A percentile compares a stretch with the other conserved stretches of the same genome.
Evolutionary conservation across 1,284 basidiomycete species (phyloP).

Genomic region (Fomitopsis schrenkii): DNA sequence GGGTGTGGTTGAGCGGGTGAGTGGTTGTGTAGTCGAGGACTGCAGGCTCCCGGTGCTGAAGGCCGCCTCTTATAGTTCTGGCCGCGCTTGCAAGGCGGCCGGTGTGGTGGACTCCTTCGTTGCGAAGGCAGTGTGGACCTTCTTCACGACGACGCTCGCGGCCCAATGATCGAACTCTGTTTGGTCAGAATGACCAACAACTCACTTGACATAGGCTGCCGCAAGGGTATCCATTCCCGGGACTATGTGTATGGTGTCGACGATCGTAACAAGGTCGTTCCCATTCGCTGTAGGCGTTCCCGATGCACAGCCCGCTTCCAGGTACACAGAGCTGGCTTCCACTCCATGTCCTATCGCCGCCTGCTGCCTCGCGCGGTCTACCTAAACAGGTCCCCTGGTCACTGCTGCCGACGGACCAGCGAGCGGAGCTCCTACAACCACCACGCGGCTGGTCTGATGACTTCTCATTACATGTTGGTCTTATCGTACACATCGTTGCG

Average conservation of each 20-base stretch:
- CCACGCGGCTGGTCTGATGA: not conserved
- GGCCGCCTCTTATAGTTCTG: not conserved
- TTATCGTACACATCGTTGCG: not conserved
- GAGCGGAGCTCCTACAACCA: not conserved
- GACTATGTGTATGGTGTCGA: not conserved
- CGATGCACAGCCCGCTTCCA: not conserved
- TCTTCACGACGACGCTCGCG: too few species aligned
- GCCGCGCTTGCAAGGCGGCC: not conserved
- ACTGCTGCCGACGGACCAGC: not conserved
- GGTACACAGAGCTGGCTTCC: not conserved
- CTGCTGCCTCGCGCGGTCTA: not conserved
- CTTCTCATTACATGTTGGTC: too few species aligned
- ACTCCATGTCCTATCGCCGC: not conserved
- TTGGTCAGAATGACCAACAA: not conserved
- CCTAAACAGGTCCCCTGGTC: not conserved
- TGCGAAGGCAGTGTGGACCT: not conserved
- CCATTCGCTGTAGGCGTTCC: not conserved
- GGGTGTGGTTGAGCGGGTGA: not conserved
- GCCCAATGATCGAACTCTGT: not conserved
- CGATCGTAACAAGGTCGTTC: not conserved
- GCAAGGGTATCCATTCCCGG: too few species aligned
- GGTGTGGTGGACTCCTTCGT: not conserved
- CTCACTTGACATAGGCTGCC: not conserved
- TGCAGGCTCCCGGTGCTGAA: not conserved
- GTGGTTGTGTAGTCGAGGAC: conserved; percentile 2